phyloP scores from a whole-genome alignment of 192 early-diverging fungal species.

The Gigaspora rosea region DNA sequence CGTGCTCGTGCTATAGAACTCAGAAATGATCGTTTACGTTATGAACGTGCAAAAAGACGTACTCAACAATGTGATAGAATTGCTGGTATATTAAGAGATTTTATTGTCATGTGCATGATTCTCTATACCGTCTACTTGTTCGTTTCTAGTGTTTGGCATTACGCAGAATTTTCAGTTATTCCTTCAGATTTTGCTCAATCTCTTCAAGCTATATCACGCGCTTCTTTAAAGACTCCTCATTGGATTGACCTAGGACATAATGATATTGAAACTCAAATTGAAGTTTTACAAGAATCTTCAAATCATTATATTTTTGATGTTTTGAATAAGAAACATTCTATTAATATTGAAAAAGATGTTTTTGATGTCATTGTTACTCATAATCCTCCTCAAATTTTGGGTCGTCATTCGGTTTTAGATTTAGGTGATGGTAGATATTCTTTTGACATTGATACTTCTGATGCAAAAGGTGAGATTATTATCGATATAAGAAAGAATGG shows the following conservation, averaged over 20 bases:
- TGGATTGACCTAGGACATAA: background rate
- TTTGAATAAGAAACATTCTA: background rate
- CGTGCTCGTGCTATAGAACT: conserved; percentile 19
- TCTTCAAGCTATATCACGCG: conserved; percentile 14
- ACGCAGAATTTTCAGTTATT: conserved; percentile 19
- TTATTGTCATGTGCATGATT: background rate
- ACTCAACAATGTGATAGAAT: background rate
- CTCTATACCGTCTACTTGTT: conserved; percentile 12
- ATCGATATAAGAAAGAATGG: conserved; percentile 27
- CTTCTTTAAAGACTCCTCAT: conserved; percentile 1
- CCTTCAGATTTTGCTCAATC: conserved; percentile 9
- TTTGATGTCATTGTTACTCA: conserved; percentile 25
- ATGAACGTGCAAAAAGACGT: conserved; percentile 1
- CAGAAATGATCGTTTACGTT: conserved; percentile 12
- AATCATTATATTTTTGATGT: conserved; percentile 2
- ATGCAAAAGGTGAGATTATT: conserved; percentile 5
- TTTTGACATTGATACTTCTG: conserved; percentile 21
- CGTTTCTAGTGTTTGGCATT: conserved; percentile 3
- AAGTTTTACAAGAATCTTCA: conserved; percentile 13
- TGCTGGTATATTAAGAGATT: background rate
- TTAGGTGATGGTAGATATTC: conserved; percentile 10
- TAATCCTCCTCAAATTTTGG: conserved; percentile 19
- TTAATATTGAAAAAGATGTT: background rate
- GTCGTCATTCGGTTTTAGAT: background rate
- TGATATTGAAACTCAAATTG: background rate